Conservation (phyloP, 768 basidiomycete species). For the Boletus pseudo-olivaceus region DNA sequence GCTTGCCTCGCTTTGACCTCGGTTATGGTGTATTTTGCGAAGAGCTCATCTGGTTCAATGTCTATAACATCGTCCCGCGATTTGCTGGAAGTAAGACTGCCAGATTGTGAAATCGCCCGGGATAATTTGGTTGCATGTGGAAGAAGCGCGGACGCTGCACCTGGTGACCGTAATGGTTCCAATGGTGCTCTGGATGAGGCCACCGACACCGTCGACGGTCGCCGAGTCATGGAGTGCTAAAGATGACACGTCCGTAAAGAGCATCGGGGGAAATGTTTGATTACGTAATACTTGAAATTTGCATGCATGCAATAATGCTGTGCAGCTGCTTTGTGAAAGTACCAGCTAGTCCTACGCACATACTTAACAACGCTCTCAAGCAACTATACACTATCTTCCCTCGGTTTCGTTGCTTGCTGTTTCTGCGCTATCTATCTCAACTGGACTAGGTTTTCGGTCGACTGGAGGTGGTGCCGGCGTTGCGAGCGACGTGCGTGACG, state of each 20-base stretch:
- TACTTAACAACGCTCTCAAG: conserved; percentile 4
- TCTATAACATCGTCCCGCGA: conserved; percentile 20
- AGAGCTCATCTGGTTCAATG: conserved; percentile 70
- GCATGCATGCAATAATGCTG: background rate
- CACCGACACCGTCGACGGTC: conserved; percentile 35
- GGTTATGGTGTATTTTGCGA: conserved; percentile 62
- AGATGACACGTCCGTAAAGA: background rate
- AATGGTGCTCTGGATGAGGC: conserved; percentile 19
- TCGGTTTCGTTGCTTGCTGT: conserved; percentile 16
- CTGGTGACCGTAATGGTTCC: conserved; percentile 9
- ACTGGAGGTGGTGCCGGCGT: conserved; percentile 34
- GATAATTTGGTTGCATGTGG: conserved; percentile 6
- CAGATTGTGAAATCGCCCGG: conserved; percentile 9
- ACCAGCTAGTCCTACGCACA: conserved; percentile 1
- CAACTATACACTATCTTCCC: conserved; percentile 19
- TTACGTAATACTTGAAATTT: conserved; percentile 22
- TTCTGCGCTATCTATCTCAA: conserved; percentile 21
- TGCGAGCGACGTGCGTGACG: conserved; percentile 25
- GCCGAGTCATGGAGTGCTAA: conserved; percentile 35
- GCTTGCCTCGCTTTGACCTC: conserved; percentile 68
- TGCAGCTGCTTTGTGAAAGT: background rate
- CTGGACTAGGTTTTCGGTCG: conserved; percentile 24
- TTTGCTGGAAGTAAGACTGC: conserved; percentile 11
- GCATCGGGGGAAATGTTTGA: background rate
- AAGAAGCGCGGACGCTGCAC: conserved; percentile 1